Evolutionary conservation across 768 basidiomycete genomes (phyloP).

Genomic region (Agaricus blazei): DNA sequence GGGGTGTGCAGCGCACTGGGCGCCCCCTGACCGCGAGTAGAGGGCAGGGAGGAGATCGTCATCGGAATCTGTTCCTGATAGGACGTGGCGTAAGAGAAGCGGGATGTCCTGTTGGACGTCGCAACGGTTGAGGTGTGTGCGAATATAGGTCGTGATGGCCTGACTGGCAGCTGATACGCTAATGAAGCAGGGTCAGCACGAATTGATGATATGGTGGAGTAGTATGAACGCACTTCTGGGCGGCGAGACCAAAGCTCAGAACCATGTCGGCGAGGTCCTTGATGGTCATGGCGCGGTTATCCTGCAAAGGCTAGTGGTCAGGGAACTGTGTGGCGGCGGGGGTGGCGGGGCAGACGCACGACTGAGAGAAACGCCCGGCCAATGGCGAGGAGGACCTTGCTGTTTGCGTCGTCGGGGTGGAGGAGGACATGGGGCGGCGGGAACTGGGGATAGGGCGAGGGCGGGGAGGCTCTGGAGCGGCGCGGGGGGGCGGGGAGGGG

Average conservation of each 20-base stretch:
- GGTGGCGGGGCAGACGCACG: slow-evolving; percentile 34
- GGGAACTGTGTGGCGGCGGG: slow-evolving; percentile 8
- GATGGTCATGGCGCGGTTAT: slow-evolving; percentile 82
- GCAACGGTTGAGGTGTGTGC: slow-evolving; percentile 67
- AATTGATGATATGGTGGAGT: slow-evolving; percentile 8
- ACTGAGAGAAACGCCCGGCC: slow-evolving; percentile 70
- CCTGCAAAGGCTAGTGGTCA: slow-evolving; percentile 31
- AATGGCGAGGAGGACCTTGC: slow-evolving; percentile 70
- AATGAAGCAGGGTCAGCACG: slow-evolving; percentile 5
- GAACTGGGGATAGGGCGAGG: slow-evolving; percentile 34
- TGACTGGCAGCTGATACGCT: slow-evolving; percentile 78
- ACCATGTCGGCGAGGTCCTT: slow-evolving; percentile 78
- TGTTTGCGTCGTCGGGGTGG: slow-evolving; percentile 68
- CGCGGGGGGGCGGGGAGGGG: neutral
- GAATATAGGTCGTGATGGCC: slow-evolving; percentile 80
- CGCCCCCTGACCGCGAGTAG: slow-evolving; percentile 65
- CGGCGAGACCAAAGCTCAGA: slow-evolving; percentile 57
- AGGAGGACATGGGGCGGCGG: slow-evolving; percentile 62
- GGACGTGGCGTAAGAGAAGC: slow-evolving; percentile 63
- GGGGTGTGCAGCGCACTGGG: slow-evolving; percentile 36
- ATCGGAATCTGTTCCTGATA: slow-evolving; percentile 68
- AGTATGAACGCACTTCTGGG: slow-evolving; percentile 57
- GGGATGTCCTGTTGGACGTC: slow-evolving; percentile 69
- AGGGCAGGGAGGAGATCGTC: slow-evolving; percentile 72
- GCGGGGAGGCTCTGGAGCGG: slow-evolving; percentile 20